Percentiles rank a stretch among this genome's conserved stretches.
phyloP scores from a whole-genome alignment of 2,329 filamentous ascomycete species.

The Monilinia laxa region DNA sequence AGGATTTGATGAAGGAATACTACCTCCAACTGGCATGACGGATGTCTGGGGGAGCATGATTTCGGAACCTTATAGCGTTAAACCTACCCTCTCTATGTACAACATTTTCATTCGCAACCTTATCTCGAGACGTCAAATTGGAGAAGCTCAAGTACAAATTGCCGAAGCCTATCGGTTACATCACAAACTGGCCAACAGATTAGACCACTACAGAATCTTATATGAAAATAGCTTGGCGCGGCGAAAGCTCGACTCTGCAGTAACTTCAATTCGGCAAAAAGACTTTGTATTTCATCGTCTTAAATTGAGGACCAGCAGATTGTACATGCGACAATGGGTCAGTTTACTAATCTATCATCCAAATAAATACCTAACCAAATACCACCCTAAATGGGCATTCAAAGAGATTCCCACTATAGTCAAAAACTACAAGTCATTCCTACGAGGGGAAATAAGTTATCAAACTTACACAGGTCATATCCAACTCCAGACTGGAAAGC shows the following conservation, averaged over 20 bases:
- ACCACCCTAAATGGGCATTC: neutral
- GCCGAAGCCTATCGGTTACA: slow-evolving; percentile 26
- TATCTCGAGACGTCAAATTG: slow-evolving; percentile 24
- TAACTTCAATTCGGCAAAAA: slow-evolving; percentile 25
- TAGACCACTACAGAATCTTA: slow-evolving; percentile 11
- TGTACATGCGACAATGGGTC: slow-evolving; percentile 20
- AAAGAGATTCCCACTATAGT: slow-evolving; percentile 10
- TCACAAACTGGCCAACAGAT: slow-evolving; percentile 2
- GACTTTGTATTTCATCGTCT: slow-evolving; percentile 7
- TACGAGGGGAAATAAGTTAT: neutral
- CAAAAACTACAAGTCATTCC: neutral
- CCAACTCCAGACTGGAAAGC: neutral
- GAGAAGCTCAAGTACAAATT: slow-evolving; percentile 29
- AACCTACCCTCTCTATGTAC: slow-evolving; percentile 37
- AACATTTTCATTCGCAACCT: slow-evolving; percentile 32
- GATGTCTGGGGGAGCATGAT: slow-evolving; percentile 37
- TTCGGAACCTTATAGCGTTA: slow-evolving; percentile 36
- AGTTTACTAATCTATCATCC: slow-evolving; percentile 9
- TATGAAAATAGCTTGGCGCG: slow-evolving; percentile 1
- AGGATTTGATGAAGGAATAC: slow-evolving; percentile 24
- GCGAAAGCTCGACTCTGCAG: neutral
- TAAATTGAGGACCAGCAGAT: slow-evolving; percentile 9
- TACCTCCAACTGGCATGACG: slow-evolving; percentile 30
- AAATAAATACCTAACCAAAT: slow-evolving; percentile 1
- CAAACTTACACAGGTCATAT: slow-evolving; percentile 13